These are phyloP conservation scores for Sporothrix luriei DNA, from an alignment of 2,329 filamentous ascomycete species.

Conservation along the genomic window DNA sequence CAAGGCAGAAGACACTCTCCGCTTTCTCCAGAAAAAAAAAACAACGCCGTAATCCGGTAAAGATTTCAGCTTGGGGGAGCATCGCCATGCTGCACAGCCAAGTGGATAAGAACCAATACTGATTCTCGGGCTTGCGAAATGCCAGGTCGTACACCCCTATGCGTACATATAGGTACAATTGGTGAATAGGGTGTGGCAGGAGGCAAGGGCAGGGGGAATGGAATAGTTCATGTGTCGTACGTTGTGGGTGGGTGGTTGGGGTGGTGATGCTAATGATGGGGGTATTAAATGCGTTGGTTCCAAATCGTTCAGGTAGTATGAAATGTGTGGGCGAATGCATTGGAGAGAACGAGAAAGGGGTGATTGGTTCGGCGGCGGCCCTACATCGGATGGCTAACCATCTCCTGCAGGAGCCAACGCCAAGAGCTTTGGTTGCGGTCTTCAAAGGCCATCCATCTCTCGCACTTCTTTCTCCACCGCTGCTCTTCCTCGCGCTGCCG, in stretches of 20 bases:
- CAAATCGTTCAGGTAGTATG: neutral
- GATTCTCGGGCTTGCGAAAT: neutral
- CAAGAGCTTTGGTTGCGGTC: constrained; percentile 62
- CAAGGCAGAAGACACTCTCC: neutral
- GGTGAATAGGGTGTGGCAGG: neutral
- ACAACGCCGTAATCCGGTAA: neutral
- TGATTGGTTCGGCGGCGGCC: neutral
- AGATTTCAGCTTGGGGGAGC: neutral
- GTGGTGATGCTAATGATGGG: neutral
- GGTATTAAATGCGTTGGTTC: constrained; percentile 16
- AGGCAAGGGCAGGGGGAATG: neutral
- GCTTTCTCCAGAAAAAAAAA: neutral
- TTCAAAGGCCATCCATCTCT: constrained; percentile 73
- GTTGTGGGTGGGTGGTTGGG: neutral
- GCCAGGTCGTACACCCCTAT: constrained; percentile 2
- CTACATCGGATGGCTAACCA: constrained; percentile 46
- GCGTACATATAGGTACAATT: constrained; percentile 26
- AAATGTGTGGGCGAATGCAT: constrained; percentile 3
- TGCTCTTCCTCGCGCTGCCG: constrained; percentile 90
- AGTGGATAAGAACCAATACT: neutral
- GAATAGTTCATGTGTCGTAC: neutral
- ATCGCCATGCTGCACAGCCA: neutral
- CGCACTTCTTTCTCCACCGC: constrained; percentile 84
- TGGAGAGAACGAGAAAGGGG: neutral
- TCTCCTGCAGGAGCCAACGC: constrained; percentile 75